Conservation (phyloP, 768 basidiomycete genomes). For the Exidia glandulosa region DNA sequence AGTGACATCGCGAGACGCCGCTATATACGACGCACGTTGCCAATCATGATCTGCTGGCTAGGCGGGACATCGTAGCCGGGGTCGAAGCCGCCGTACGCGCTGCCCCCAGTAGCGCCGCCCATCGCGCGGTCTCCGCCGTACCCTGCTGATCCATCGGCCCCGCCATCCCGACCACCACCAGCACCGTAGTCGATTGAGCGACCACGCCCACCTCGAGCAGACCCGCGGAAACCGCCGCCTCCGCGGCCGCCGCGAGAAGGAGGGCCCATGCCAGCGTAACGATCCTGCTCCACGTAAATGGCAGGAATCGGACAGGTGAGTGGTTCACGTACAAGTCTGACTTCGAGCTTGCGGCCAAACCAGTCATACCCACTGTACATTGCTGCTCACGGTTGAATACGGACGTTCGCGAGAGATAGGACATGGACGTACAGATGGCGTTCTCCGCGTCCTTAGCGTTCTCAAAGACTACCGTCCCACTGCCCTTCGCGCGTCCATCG, state of each 20-base stretch:
- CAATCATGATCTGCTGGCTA: constrained; percentile 95
- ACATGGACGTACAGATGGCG: constrained; percentile 84
- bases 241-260: constrained; percentile 48
- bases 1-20: not conserved
- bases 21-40: constrained; percentile 62
- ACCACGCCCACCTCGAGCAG: constrained; percentile 27
- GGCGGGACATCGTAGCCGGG: constrained; percentile 56
- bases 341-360: constrained; percentile 92
- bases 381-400: constrained; percentile 30
- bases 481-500: constrained; percentile 90
- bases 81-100: constrained; percentile 22
- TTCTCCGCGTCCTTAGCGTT: constrained; percentile 81
- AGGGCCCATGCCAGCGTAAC: constrained; percentile 53
- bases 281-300: constrained; percentile 41
- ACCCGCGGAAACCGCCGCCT: constrained; percentile 44
- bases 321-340: constrained; percentile 68
- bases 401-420: not conserved
- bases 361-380: constrained; percentile 98
- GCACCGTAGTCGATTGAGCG: constrained; percentile 37
- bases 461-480: constrained; percentile 95
- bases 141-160: constrained; percentile 34
- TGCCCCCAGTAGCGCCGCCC: constrained; percentile 42
- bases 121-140: constrained; percentile 23
- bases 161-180: constrained; percentile 46
- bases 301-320: too few relatives aligned